Evolutionary conservation across 345 rosid species (phyloP), one percentile per base, ranked within the genome.

Genomic region (Heritiera fomes): DNA sequence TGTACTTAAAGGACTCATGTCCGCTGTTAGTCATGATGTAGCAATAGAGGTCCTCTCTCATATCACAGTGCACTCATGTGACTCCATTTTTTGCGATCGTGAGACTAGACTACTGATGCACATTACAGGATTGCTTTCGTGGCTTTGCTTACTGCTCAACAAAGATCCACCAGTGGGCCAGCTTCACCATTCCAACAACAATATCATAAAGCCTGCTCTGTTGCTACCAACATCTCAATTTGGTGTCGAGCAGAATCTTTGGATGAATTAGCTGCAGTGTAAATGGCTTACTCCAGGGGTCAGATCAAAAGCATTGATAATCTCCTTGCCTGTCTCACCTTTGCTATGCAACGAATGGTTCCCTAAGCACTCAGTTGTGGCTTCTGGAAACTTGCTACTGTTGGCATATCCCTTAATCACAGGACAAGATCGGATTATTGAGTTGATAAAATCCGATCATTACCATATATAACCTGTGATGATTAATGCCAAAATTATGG

Each of bases 81-180:
- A 96, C 84, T 96, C 99, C 23, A 94, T 96, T 75, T 94, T 96
- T 71, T 97, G 99, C 30, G 94, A 92, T 78, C 81, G 82, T 9
- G 99, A 96, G 85, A 94, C 98, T 12, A 91, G 99, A 81, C 95
- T 94, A 79, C 89, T 96, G 40, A 92, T 96, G 99, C 99, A 96
- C 86, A 89, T 96, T 82, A 89, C 95, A 40, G 97, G 98, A 67
- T 87, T 94, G 70, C 97, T 96, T 77, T 98, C 98, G 4, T 94
- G 98, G 99, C 95, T 96, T 79, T 96, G 98, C 88, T 85, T 96
- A 84, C 99, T 91, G 83, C 93, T 96, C 55, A 77, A 89, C 80
- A 85, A 86, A 81, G 97, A 92, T 81, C 86, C 86, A 41, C 81
- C 85, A 20, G 77, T 82, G n/a, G 92, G 71, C 91, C 93, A 41